phyloP scores from a whole-genome alignment of 257 asterid genomes.

The Fraxinus cuspidata region DNA sequence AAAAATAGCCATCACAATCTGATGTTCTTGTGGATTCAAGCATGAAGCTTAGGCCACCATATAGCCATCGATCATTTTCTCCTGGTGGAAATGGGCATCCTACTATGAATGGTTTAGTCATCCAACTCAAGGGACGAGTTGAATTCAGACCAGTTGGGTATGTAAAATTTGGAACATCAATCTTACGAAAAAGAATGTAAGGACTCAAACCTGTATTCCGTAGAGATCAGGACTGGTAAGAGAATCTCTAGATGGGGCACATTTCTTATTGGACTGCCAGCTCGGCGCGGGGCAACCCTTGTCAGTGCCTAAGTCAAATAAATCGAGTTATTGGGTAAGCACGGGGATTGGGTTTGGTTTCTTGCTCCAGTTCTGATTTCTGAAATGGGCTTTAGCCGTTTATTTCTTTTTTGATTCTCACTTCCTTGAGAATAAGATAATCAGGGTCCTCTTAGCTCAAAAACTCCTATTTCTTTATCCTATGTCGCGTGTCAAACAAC shows the following conservation, averaged over 20 bases:
- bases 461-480: no score
- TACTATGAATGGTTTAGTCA: neutral
- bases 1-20: conserved; percentile 33
- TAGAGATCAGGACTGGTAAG: conserved; percentile 60
- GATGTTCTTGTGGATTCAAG: conserved; percentile 29
- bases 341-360: no score
- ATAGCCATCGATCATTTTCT: conserved; percentile 29
- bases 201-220: conserved; percentile 34
- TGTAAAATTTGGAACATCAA: conserved; percentile 26
- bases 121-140: neutral
- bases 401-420: no score
- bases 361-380: no score
- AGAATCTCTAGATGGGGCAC: neutral
- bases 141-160: neutral
- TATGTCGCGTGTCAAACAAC: no score
- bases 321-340: no score
- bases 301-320: no score
- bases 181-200: conserved; percentile 29
- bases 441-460: no score
- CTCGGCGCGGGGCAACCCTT: no score
- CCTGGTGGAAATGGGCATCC: conserved; percentile 41
- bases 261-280: no score
- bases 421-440: no score
- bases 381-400: no score
- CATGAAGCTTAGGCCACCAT: conserved; percentile 22